Evolutionary conservation across 2,329 filamentous ascomycete genomes (phyloP).

Genomic region (Huntiella moniliformis): DNA sequence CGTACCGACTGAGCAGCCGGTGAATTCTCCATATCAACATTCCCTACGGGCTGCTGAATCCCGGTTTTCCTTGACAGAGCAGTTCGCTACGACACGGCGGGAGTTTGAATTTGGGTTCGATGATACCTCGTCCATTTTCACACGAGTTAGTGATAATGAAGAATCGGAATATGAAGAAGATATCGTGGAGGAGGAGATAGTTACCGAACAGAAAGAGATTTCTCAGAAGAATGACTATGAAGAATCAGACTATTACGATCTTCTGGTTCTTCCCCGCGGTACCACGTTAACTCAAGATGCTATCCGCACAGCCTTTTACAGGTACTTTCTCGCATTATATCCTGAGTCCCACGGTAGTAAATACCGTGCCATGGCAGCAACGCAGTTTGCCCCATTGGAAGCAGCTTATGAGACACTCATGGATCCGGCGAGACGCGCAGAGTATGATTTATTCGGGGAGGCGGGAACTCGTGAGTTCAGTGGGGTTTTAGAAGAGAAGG

Average conservation of each 20-base stretch:
- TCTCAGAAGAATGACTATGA: slow-evolving; percentile 11
- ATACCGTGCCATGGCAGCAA: slow-evolving; percentile 21
- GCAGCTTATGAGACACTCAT: slow-evolving; percentile 30
- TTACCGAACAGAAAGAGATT: no score
- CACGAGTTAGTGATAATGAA: slow-evolving; percentile 15
- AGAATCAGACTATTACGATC: slow-evolving; percentile 24
- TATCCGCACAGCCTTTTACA: slow-evolving; percentile 26
- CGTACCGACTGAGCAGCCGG: slow-evolving; percentile 6
- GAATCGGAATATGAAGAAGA: slow-evolving; percentile 10
- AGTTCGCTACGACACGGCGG: slow-evolving; percentile 28
- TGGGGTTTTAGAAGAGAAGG: slow-evolving; percentile 13
- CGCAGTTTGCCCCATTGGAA: slow-evolving; percentile 24
- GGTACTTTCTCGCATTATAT: slow-evolving; percentile 26
- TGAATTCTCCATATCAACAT: slow-evolving; percentile 13
- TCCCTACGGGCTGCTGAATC: slow-evolving; percentile 21
- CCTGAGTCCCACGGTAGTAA: slow-evolving; percentile 24
- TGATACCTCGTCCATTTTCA: slow-evolving; percentile 26
- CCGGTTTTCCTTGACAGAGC: slow-evolving; percentile 28
- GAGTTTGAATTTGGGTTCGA: slow-evolving; percentile 30
- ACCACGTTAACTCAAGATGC: slow-evolving; percentile 17
- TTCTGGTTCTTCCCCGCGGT: slow-evolving; percentile 24
- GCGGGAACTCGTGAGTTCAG: slow-evolving; percentile 6
- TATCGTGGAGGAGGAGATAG: slow-evolving; percentile 9
- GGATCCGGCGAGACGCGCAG: slow-evolving; percentile 22
- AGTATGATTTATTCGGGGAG: slow-evolving; percentile 22